Evolutionary conservation across 2,329 filamentous ascomycete genomes (phyloP), one percentile per base, ranked within the genome.

Genomic region (Trichoderma koningii): DNA sequence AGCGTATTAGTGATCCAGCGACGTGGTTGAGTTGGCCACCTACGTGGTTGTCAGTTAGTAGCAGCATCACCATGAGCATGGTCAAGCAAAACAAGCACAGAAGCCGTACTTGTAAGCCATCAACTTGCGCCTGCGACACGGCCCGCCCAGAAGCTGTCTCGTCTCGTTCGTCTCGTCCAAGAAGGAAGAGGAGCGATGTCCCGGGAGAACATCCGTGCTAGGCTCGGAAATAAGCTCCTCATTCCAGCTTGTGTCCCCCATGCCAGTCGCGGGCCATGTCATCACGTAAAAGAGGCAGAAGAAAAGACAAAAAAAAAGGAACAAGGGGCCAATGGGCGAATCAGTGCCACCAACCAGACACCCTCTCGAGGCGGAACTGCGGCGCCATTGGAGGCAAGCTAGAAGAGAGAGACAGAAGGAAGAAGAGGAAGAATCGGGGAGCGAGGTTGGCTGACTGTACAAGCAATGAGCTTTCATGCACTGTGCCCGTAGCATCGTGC

Each of bases 181-280:
- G 34, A 38, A 14, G 34, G 30, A 30, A 38, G 34, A 38, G 14
- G 5, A 5, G 34, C 34, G 34, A 38, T 9, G 34, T 5, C 10
- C 34, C 34, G 34, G 34, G 34, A 38, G 2, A 38, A 38, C 10
- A 38, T 38, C 34, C 34, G 38, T 44, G 42, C 55, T 38, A 30
- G 17, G n/a, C 12, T 52, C 57, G 48, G 57, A 61, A 45, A 61
- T 61, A 61, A 61, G 57, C 57, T 52, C 57, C 57, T 61, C 57
- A 61, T 61, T 61, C 57, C 57, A 61, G 57, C 57, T 52, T 61
- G 48, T 50, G 48, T 42, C 47, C 17, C 41, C 55, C 55, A 45
- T 56, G 55, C 55, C 55, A 56, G 55, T 45, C 41, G 55, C 55
- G 17, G 55, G 38, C 41, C 55, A 56, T 45, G 55, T 59, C 55